These are phyloP conservation scores for Cenchrus americanus DNA, from an alignment of 176 grass and related monocot species.

Conservation along the genomic window DNA sequence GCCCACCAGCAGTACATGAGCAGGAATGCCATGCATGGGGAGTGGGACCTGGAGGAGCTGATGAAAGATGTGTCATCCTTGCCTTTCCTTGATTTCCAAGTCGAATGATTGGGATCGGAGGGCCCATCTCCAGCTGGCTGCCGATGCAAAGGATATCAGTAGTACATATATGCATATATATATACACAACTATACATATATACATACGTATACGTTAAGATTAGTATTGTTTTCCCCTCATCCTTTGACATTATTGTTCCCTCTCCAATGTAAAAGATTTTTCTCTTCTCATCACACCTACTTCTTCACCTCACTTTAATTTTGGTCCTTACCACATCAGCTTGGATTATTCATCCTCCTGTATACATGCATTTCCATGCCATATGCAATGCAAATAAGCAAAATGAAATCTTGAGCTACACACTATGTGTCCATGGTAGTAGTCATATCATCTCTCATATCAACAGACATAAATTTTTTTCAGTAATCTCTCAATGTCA, in stretches of 20 bases:
- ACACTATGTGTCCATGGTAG: background rate
- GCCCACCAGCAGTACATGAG: slow-evolving; percentile 56
- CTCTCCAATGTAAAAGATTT: slow-evolving; percentile 49
- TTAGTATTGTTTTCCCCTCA: slow-evolving; percentile 31
- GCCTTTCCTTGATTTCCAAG: slow-evolving; percentile 99
- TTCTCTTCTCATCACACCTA: slow-evolving; percentile 35
- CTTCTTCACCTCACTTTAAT: slow-evolving; percentile 36
- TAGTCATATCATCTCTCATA: background rate
- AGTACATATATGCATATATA: slow-evolving; percentile 44
- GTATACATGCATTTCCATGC: slow-evolving; percentile 36
- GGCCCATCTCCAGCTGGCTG: slow-evolving; percentile 27
- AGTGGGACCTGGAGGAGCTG: slow-evolving; percentile 96
- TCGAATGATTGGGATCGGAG: slow-evolving; percentile 68
- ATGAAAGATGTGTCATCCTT: slow-evolving; percentile 95
- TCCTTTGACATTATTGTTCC: slow-evolving; percentile 36
- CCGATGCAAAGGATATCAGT: background rate
- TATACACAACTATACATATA: slow-evolving; percentile 41
- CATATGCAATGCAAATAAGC: slow-evolving; percentile 40
- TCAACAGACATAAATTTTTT: background rate
- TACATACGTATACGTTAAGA: slow-evolving; percentile 42
- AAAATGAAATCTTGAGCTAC: slow-evolving; percentile 27
- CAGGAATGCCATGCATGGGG: slow-evolving; percentile 63
- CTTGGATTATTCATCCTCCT: slow-evolving; percentile 42
- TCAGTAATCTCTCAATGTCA: background rate
- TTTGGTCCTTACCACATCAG: slow-evolving; percentile 30